Evolutionary conservation across 1,284 basidiomycete species (phyloP).

Genomic region (Cryptococcus sp.): DNA sequence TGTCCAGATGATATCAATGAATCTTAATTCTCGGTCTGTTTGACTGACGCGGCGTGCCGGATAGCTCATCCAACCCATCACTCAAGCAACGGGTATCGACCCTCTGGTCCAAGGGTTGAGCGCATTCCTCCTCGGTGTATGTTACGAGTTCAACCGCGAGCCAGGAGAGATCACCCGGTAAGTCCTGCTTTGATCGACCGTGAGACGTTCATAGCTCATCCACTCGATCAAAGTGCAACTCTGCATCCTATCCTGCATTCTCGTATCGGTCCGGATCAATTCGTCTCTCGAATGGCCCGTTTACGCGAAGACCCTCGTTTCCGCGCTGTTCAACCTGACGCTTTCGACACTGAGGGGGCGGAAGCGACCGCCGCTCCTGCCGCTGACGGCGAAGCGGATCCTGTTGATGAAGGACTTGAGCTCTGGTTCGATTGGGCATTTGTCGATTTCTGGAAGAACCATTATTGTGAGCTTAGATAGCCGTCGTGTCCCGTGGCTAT

Average conservation of each 20-base stretch:
- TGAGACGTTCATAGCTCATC: not conserved
- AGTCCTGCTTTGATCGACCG: conserved; percentile 19
- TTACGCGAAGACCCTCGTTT: conserved; percentile 90
- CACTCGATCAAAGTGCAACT: conserved; percentile 60
- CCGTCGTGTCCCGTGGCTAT: not conserved
- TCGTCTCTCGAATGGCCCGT: conserved; percentile 81
- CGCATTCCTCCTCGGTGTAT: conserved; percentile 86
- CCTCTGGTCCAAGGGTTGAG: conserved; percentile 86
- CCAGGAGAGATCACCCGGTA: conserved; percentile 86
- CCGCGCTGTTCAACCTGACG: conserved; percentile 81
- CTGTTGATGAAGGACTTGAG: conserved; percentile 69
- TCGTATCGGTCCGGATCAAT: conserved; percentile 78
- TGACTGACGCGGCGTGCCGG: not conserved
- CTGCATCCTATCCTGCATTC: conserved; percentile 83
- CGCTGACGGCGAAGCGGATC: conserved; percentile 35
- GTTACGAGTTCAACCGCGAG: conserved; percentile 93
- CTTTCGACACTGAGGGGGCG: conserved; percentile 53
- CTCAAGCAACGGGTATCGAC: conserved; percentile 83
- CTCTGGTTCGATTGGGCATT: conserved; percentile 98
- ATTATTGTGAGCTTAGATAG: conserved; percentile 69
- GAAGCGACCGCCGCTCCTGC: conserved; percentile 21
- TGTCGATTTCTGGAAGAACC: conserved; percentile 98
- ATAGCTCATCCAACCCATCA: conserved; percentile 90
- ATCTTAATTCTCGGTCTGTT: not conserved
- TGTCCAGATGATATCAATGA: conserved; percentile 22